phyloP scores from a whole-genome alignment of 768 basidiomycete species.

The Boletus huronensis region DNA sequence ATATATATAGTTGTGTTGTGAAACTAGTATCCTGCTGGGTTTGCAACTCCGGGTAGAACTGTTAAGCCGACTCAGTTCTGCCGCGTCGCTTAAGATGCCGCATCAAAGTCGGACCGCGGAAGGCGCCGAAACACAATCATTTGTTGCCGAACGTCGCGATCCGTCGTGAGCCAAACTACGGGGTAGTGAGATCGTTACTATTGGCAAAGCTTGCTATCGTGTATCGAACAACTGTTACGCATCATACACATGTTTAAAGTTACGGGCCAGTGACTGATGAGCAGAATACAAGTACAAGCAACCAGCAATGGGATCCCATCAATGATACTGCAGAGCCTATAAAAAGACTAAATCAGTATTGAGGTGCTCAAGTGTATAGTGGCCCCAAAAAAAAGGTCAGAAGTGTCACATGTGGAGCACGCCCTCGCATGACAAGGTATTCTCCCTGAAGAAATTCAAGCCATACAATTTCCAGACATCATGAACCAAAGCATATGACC shows the following conservation, averaged over 20 bases:
- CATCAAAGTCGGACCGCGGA: not conserved
- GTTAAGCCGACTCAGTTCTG: conserved; percentile 5
- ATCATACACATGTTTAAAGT: not conserved
- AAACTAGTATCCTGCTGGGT: too few species aligned
- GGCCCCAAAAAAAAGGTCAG: conserved; percentile 17
- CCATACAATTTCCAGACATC: conserved; percentile 49
- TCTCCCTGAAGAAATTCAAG: conserved; percentile 94
- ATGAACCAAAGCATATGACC: conserved; percentile 33
- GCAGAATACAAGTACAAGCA: not conserved
- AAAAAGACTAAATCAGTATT: conserved; percentile 8
- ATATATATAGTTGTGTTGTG: too few species aligned
- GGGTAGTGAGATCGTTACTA: not conserved
- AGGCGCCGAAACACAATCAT: not conserved
- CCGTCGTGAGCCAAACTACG: not conserved
- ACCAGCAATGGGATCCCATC: not conserved
- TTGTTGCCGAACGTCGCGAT: not conserved
- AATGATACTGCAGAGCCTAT: not conserved
- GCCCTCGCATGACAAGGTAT: conserved; percentile 56
- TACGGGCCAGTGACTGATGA: not conserved
- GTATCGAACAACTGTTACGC: not conserved
- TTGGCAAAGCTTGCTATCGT: not conserved
- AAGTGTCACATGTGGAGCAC: conserved; percentile 75
- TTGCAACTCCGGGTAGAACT: not conserved
- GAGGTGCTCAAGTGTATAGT: not conserved
- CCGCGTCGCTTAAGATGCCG: not conserved